Percentiles rank a stretch among this genome's conserved stretches.
phyloP scores from a whole-genome alignment of 164 flowering plant genomes.

The Vitis rotundifolia region DNA sequence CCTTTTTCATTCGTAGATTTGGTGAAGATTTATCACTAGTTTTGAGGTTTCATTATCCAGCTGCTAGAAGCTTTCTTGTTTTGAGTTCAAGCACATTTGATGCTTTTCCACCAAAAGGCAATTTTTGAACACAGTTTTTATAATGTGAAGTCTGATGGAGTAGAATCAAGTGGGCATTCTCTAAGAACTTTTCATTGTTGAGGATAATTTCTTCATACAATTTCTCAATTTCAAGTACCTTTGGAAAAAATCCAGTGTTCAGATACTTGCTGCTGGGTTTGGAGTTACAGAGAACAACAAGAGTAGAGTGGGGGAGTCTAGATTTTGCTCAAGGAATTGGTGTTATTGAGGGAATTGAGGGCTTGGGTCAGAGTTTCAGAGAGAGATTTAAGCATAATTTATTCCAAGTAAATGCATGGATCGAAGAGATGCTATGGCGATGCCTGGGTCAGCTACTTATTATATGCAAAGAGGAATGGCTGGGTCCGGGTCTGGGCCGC shows the following conservation, averaged over 20 bases:
- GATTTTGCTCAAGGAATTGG: neutral
- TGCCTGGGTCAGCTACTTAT: constrained; percentile 60
- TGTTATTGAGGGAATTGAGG: neutral
- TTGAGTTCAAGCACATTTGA: neutral
- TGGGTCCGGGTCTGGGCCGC: constrained; percentile 48
- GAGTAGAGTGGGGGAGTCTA: neutral
- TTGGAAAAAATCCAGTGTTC: neutral
- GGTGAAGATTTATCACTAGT: too few species aligned
- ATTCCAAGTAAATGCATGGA: constrained; percentile 81
- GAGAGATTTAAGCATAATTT: constrained; percentile 8
- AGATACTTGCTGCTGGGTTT: neutral
- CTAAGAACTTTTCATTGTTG: too few species aligned
- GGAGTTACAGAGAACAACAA: neutral
- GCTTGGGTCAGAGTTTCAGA: constrained; percentile 2
- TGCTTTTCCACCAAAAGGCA: too few species aligned
- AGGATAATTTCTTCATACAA: neutral
- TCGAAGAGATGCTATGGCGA: constrained; percentile 78
- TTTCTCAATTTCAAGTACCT: neutral
- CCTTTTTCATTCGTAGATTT: too few species aligned
- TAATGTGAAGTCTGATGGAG: neutral
- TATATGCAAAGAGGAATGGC: constrained; percentile 67
- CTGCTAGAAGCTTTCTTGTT: neutral
- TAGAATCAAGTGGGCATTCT: neutral
- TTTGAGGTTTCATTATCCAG: too few species aligned
- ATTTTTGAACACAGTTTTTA: neutral